These are phyloP conservation scores for Colletotrichum musae DNA, from an alignment of 2,329 filamentous ascomycete genomes.

Conservation along the genomic window DNA sequence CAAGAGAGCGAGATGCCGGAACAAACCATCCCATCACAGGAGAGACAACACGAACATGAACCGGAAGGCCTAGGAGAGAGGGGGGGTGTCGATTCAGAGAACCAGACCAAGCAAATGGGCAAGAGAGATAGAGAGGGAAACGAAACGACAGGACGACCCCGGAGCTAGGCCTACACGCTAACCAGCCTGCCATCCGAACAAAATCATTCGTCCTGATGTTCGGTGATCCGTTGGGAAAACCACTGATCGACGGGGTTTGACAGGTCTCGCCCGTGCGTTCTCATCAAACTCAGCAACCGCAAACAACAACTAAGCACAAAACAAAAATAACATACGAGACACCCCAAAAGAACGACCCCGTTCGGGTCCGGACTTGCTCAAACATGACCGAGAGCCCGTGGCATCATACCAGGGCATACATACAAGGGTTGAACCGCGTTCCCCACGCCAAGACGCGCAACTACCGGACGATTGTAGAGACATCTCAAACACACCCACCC, in stretches of 20 bases:
- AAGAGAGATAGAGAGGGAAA: background rate
- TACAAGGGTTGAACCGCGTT: slow-evolving; percentile 6
- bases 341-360: background rate
- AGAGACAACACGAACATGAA: slow-evolving; percentile 1
- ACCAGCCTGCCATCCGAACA: slow-evolving; percentile 32
- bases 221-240: slow-evolving; percentile 32
- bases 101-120: background rate
- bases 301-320: too few species aligned
- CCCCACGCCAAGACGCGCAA: slow-evolving; percentile 27
- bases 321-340: background rate
- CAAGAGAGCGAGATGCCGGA: background rate
- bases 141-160: background rate
- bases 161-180: slow-evolving; percentile 2
- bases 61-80: background rate
- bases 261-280: slow-evolving; percentile 32
- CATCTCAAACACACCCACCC: background rate
- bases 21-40: background rate
- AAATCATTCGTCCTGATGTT: slow-evolving; percentile 19
- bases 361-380: slow-evolving; percentile 38
- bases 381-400: slow-evolving; percentile 19
- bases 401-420: too few species aligned
- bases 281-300: background rate
- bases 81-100: background rate
- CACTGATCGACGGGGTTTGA: slow-evolving; percentile 33
- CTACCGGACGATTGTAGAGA: slow-evolving; percentile 25